phyloP scores from a whole-genome alignment of 768 basidiomycete genomes.

The Naganishia onofrii region DNA sequence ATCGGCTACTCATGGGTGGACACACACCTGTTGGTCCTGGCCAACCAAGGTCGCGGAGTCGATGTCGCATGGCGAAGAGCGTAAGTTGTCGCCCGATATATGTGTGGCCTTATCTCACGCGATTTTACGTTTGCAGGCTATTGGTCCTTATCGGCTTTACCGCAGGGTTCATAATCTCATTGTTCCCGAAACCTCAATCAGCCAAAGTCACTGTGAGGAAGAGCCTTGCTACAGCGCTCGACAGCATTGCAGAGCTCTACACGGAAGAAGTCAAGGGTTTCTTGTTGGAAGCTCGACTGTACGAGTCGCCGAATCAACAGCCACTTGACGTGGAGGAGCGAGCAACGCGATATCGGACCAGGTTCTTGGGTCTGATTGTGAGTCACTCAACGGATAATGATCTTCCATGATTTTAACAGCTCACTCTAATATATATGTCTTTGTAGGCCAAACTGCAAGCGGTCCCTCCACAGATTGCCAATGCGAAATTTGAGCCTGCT shows the following conservation, averaged over 20 bases:
- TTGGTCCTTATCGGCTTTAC: slow-evolving; percentile 53
- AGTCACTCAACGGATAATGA: slow-evolving; percentile 19
- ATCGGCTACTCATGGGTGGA: slow-evolving; percentile 64
- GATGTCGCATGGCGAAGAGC: slow-evolving; percentile 60
- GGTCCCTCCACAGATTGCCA: slow-evolving; percentile 27
- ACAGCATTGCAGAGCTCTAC: slow-evolving; percentile 56
- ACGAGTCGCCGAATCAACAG: slow-evolving; percentile 31
- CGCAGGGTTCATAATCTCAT: slow-evolving; percentile 60
- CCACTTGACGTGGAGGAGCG: slow-evolving; percentile 41
- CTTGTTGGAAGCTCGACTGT: slow-evolving; percentile 31
- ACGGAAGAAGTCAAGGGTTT: slow-evolving; percentile 32
- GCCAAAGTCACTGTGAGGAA: slow-evolving; percentile 58
- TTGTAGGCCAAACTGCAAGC: slow-evolving; percentile 26
- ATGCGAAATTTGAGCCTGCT: slow-evolving; percentile 30
- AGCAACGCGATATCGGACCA: slow-evolving; percentile 35
- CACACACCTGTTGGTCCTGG: slow-evolving; percentile 56
- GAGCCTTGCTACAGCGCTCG: slow-evolving; percentile 55
- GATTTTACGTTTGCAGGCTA: slow-evolving; percentile 32
- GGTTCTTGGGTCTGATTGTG: slow-evolving; percentile 43
- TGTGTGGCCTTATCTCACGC: not conserved
- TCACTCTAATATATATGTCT: not conserved
- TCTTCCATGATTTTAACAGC: not conserved
- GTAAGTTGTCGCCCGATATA: not conserved
- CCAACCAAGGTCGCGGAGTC: slow-evolving; percentile 60
- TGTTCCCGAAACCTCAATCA: slow-evolving; percentile 58